These are phyloP conservation scores for Graphilbum ipis-grandicollis DNA, from an alignment of 2,329 filamentous ascomycete species.

Conservation along the genomic window DNA sequence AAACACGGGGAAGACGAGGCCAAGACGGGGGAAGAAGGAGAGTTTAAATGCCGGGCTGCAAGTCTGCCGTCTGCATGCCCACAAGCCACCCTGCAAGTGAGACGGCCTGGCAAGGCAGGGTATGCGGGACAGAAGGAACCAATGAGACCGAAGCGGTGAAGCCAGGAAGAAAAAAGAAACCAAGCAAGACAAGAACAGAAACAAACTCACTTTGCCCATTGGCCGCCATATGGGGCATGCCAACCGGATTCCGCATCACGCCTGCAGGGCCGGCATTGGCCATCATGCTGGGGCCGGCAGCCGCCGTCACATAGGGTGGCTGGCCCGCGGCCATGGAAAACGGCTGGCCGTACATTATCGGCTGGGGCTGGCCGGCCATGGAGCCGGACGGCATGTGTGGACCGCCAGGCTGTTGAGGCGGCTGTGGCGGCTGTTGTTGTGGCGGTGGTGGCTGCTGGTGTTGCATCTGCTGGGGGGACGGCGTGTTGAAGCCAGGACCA, in stretches of 20 bases:
- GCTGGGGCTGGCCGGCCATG: conserved; percentile 24
- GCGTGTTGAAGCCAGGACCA: conserved; percentile 32
- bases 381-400: conserved; percentile 27
- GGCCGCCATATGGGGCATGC: conserved; percentile 39
- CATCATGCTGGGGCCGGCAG: conserved; percentile 35
- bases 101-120: too few relatives aligned
- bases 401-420: conserved; percentile 5
- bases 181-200: conserved; percentile 6
- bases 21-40: not conserved
- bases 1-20: not conserved
- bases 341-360: conserved; percentile 43
- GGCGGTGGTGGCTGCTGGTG: conserved; percentile 15
- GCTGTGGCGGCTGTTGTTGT: conserved; percentile 4
- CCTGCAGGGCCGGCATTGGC: conserved; percentile 34
- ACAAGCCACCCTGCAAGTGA: too few relatives aligned
- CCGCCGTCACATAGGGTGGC: conserved; percentile 21
- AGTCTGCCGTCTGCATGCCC: too few relatives aligned
- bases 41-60: not conserved
- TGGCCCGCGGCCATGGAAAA: conserved; percentile 34
- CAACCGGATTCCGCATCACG: conserved; percentile 48
- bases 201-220: conserved; percentile 41
- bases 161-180: not conserved
- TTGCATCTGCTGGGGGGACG: conserved; percentile 25
- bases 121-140: too few relatives aligned
- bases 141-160: too few relatives aligned